Base-by-base conservation (phyloP, 176 grass and related monocot species). In the Musa troglodytarum region DNA sequence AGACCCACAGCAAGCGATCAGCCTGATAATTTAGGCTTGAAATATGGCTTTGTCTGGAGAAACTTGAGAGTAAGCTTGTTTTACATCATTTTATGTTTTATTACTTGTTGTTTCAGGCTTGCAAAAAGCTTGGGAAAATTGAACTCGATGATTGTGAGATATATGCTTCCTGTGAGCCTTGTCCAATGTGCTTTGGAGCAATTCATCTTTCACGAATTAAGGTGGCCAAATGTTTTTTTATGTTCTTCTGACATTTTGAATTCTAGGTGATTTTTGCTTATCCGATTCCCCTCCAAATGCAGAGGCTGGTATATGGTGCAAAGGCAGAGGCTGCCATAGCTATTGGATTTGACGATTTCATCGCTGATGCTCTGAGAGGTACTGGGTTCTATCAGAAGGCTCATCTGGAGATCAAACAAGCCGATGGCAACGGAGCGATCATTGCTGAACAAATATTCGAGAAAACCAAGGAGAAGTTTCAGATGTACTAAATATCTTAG, bases 131-230 rank as follows among this genome's bases (percentile, higher is more conserved):
- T 64, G 93, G 90, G 58, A 92, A 97, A 80, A 93, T 97, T n/a
- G 93, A 97, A 78, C 77, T 97, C n/a, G 81, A 87, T 0, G 93
- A 97, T 69, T 97, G 93, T 52, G 90, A 97, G 82, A 90, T 97
- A 66, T 97, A 89, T 77, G 93, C 93, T 21, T 97, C 93, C 9
- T 93, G 93, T 79, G 93, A 97, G 74, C 93, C 90, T 50, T 97
- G 93, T 61, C 93, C 93, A 6, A 93, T 97, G 93, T 97, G 93
- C 71, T 97, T 97, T 65, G 93, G 93, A 50, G 93, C 93, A 71
- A 92, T 97, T 57, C 93, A 97, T 90, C 85, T 97, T 65, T 97
- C 93, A 26, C 76, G 90, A 62, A 90, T 97, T 55, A 97, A 93
- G 93, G 93, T 97, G 25, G 28, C 0, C 0, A 9, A 16, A 28